Base-by-base conservation (phyloP, 1,284 basidiomycete genomes). In the Neonothopanus nambi region DNA sequence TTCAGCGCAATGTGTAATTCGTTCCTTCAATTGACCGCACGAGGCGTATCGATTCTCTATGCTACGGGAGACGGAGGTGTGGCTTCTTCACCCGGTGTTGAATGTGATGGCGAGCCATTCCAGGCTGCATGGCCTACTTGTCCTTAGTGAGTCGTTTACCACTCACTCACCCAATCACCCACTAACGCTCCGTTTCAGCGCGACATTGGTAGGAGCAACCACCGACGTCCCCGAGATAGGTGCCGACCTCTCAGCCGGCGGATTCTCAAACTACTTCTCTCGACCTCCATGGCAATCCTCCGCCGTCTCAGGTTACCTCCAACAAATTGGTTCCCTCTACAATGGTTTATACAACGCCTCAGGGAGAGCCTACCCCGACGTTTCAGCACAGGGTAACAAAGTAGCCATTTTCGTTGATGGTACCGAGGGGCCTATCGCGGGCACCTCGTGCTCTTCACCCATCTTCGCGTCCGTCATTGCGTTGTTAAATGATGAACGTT, bases 71-170 rank as follows among this genome's bases (percentile, higher is more conserved):
- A 85, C 58, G 69, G 63, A 42, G 87, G 76, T 18, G 82, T 82
- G 13, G 65, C 74, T 54, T 87, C 85, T 65, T 53, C 56, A 3
- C 79, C 80, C 8, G 87, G 87, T 60, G 78, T 86, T 55, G 80
- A 79, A 18, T 77, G 68, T 6, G 77, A 74, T 51, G 74, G 60
- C 44, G 62, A 63, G 17, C 65, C 72, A 13, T 91, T 91, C 76
- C 76, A 86, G 53, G 85, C 88, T 13, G 74, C 67, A 0, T 91
- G 91, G 78, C 89, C 89, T 12, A 61, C 58, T 21, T 61, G 60
- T 48, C 60, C 60, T 20, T 61, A 51, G 59, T 58, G 36, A 26
- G 59, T 33, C 13, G 30, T 3, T 8, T 41, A 4, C 30, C 28
- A 33, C 2, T 11, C 11, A 24, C 1, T 24, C 37, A 8, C 30